phyloP scores from a whole-genome alignment of 2,329 filamentous ascomycete genomes.

The Fusarium buxicola region DNA sequence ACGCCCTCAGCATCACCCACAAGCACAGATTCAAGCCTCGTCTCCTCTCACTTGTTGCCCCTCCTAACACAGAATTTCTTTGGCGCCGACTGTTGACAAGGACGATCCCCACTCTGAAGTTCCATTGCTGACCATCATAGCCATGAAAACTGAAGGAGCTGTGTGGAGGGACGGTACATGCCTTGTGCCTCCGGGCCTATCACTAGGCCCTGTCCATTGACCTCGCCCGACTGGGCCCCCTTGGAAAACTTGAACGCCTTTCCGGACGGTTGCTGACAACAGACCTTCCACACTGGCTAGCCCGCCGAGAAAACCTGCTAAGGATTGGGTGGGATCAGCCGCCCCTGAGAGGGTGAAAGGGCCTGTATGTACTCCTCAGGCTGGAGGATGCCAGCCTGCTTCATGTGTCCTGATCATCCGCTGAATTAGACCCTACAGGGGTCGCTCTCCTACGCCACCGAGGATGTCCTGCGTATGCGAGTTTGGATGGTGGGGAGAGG shows the following conservation, averaged over 20 bases:
- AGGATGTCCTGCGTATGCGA: conserved; percentile 19
- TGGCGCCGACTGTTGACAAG: conserved; percentile 23
- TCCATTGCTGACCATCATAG: conserved; percentile 36
- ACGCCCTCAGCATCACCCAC: conserved; percentile 2
- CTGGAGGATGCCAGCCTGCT: conserved; percentile 19
- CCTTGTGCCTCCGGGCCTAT: conserved; percentile 14
- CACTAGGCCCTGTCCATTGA: conserved; percentile 10
- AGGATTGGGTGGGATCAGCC: conserved; percentile 34
- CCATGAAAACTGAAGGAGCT: conserved; percentile 23
- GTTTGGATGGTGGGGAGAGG: conserved; percentile 9
- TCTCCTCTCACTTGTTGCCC: conserved; percentile 23
- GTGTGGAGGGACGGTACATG: conserved; percentile 26
- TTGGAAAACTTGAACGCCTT: conserved; percentile 25
- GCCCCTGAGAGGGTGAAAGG: conserved; percentile 25
- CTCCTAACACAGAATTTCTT: conserved; percentile 22
- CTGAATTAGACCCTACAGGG: conserved; percentile 43
- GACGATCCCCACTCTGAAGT: conserved; percentile 35
- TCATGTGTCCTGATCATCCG: conserved; percentile 38
- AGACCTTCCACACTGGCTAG: conserved; percentile 15
- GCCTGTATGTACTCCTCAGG: no score
- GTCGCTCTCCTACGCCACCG: conserved; percentile 40
- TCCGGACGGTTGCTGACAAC: conserved; percentile 16
- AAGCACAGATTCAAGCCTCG: conserved; percentile 12
- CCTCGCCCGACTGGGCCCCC: conserved; percentile 23
- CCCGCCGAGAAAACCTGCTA: conserved; percentile 17